A percentile compares a stretch with the other conserved stretches of the same genome.
Conservation (phyloP, 2,329 filamentous ascomycete genomes). For the Zymoseptoria passerinii region DNA sequence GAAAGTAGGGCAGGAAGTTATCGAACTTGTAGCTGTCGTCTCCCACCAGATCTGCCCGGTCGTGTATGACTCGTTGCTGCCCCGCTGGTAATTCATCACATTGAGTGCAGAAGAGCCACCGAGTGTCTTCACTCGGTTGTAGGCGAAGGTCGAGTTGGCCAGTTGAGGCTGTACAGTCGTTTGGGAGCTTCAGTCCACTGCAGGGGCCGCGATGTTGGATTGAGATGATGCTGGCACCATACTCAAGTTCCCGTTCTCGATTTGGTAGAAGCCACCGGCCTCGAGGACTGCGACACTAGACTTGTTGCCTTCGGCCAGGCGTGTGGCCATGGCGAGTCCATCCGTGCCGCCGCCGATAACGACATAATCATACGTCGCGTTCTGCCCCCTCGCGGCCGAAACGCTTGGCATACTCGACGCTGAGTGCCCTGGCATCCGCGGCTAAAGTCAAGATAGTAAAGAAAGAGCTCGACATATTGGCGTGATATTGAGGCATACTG, state of each 20-base stretch:
- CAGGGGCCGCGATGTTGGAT: no score
- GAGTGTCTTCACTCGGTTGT: constrained; percentile 23
- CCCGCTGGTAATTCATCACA: constrained; percentile 24
- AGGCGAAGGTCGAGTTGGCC: constrained; percentile 15
- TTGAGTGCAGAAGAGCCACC: constrained; percentile 21
- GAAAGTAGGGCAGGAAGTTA: constrained; percentile 18
- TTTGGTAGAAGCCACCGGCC: constrained; percentile 20
- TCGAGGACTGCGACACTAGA: constrained; percentile 20
- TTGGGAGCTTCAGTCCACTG: no score
- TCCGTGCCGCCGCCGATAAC: constrained; percentile 18
- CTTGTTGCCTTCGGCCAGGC: constrained; percentile 11
- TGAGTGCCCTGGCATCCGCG: no score
- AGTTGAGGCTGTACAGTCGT: no score
- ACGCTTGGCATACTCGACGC: no score
- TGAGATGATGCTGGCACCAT: constrained; percentile 21
- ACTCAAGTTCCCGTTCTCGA: constrained; percentile 17
- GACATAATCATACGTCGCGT: constrained; percentile 11
- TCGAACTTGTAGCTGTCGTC: constrained; percentile 27
- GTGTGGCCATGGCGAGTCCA: constrained; percentile 15
- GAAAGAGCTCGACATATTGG: no score
- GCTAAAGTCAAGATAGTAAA: no score
- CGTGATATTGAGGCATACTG: no score
- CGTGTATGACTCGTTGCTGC: constrained; percentile 23
- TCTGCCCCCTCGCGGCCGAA: no score
- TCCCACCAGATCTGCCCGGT: constrained; percentile 31